These are phyloP conservation scores for Favolaschia claudopus DNA, from an alignment of 768 basidiomycete genomes.

Conservation along the genomic window DNA sequence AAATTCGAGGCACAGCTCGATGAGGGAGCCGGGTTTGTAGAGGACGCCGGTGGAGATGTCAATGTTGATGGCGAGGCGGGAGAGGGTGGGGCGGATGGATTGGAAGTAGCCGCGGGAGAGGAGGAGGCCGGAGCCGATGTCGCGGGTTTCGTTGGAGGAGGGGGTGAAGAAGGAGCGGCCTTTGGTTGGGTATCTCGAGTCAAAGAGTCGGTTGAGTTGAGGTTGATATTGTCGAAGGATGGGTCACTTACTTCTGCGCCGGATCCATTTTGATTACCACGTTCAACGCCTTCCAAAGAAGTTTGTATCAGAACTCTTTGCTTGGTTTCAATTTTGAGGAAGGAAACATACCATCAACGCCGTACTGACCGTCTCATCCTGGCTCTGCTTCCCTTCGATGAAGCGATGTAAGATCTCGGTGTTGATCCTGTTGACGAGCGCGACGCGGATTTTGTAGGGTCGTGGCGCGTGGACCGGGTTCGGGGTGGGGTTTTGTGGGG, in stretches of 20 bases:
- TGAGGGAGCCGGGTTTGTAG: slow-evolving; percentile 70
- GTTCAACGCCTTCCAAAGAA: slow-evolving; percentile 60
- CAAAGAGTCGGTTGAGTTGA: too few relatives aligned
- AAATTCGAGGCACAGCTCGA: slow-evolving; percentile 66
- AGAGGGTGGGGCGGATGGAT: slow-evolving; percentile 71
- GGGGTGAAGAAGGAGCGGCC: slow-evolving; percentile 77
- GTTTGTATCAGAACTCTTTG: background rate
- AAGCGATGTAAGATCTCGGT: slow-evolving; percentile 38
- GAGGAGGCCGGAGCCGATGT: slow-evolving; percentile 58
- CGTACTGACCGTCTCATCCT: slow-evolving; percentile 70
- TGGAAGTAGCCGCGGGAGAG: slow-evolving; percentile 82
- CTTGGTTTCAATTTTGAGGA: background rate
- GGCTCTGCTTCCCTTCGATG: slow-evolving; percentile 64
- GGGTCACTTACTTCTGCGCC: slow-evolving; percentile 57
- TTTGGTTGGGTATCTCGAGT: slow-evolving; percentile 78
- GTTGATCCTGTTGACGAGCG: slow-evolving; percentile 14
- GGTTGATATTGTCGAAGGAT: too few relatives aligned
- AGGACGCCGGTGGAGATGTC: slow-evolving; percentile 82
- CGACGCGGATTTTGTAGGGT: slow-evolving; percentile 11
- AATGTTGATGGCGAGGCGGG: slow-evolving; percentile 72
- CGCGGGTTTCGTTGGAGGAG: slow-evolving; percentile 58
- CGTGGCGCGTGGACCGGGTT: slow-evolving; percentile 4
- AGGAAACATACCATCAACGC: slow-evolving; percentile 61
- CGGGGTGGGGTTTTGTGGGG: slow-evolving; percentile 32
- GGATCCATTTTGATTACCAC: slow-evolving; percentile 79